Conservation (phyloP, 331 rosid species). For the Dryas integrifolia region DNA sequence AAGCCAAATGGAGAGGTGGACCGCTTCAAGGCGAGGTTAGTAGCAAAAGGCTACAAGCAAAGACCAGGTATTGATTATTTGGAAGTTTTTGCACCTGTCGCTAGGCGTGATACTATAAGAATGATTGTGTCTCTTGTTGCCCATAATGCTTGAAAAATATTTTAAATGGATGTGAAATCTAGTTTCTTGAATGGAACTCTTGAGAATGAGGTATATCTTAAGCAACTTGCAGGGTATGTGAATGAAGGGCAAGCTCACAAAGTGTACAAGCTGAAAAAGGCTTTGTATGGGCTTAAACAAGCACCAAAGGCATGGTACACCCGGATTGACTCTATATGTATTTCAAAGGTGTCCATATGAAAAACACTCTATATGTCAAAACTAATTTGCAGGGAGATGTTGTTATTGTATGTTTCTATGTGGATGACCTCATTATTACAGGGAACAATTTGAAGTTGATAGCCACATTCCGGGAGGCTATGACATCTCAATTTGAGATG, state of each 20-base stretch:
- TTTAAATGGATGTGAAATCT: neutral
- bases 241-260: neutral
- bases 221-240: neutral
- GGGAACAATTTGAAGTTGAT: neutral
- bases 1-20: neutral
- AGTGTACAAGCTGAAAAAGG: neutral
- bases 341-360: conserved; percentile 10
- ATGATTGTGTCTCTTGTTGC: neutral
- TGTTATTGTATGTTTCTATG: conserved; percentile 1
- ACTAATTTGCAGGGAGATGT: neutral
- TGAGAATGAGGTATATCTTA: neutral
- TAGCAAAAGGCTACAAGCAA: neutral
- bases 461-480: neutral
- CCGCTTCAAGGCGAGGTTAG: neutral
- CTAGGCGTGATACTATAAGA: neutral
- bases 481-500: neutral
- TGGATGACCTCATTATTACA: neutral
- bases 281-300: neutral
- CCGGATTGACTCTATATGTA: neutral
- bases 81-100: neutral
- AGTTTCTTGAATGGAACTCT: neutral
- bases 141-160: neutral
- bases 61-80: neutral
- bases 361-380: conserved; percentile 1
- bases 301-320: conserved; percentile 1